phyloP scores from a whole-genome alignment of 140 eudicot species.

The Erigeron philadelphicus region DNA sequence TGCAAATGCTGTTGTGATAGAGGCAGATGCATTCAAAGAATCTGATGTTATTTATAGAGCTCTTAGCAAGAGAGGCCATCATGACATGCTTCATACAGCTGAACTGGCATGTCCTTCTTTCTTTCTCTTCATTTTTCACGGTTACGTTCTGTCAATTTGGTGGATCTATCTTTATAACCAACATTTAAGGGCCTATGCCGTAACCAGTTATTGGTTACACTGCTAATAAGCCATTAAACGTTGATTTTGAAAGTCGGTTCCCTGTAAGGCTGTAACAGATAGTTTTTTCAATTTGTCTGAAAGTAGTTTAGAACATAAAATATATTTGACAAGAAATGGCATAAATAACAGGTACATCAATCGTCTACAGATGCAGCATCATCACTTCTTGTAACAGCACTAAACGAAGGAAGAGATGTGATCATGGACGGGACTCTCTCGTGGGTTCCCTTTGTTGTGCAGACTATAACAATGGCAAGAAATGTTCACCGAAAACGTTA shows the following conservation, averaged over 20 bases:
- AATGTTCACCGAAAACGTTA: constrained; percentile 85
- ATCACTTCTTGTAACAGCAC: constrained; percentile 53
- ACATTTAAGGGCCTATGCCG: neutral
- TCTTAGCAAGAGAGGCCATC: constrained; percentile 83
- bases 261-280: neutral
- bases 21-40: constrained; percentile 97
- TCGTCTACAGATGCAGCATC: constrained; percentile 61
- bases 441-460: constrained; percentile 76
- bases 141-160: too few species aligned
- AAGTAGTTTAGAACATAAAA: constrained; percentile 11
- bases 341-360: constrained; percentile 43
- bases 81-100: constrained; percentile 96
- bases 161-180: neutral
- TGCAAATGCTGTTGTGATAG: constrained; percentile 88
- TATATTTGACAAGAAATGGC: neutral
- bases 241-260: neutral
- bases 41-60: constrained; percentile 89
- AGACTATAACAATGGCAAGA: constrained; percentile 97
- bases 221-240: neutral
- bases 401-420: constrained; percentile 56
- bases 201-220: neutral
- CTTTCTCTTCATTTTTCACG: neutral
- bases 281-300: neutral
- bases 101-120: constrained; percentile 60
- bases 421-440: constrained; percentile 60